Base-by-base conservation (phyloP, 306 rosid genomes). In the Acacia acuminata region DNA sequence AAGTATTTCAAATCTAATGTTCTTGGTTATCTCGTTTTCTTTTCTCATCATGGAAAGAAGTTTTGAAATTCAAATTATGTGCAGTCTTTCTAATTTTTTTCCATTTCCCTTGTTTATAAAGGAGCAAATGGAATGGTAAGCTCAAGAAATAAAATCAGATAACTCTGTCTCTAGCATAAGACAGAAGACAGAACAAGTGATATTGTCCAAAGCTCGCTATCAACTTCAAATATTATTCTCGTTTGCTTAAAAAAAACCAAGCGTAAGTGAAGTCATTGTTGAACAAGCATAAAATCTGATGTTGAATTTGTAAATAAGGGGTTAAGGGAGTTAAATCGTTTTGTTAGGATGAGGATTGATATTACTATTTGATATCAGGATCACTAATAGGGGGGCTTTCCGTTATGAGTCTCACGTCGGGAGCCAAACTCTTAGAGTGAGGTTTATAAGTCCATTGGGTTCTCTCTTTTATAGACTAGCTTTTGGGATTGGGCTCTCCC, bases 1-100 rank as follows among this genome's bases (percentile, higher is more conserved):
- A 78, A 50, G 71, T 71, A 69, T 72, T 87, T 84, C 73, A 70
- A 77, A 74, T 78, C 77, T 73, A 78, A 70, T 43, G 82, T 68
- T 79, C 61, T 84, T 82, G 79, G 40, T 60, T 24, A 25, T 76
- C 51, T 16, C 61, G 44, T 70, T 30, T 77, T n/a, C 10, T 53
- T 77, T 16, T 53, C 50, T 55, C 71, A 74, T 78, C 68, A 44
- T 78, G 61, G 51, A 75, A 64, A 71, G 64, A 58, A 38, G 30
- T 50, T 63, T 50, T 17, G 50, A 25, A 61, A 73, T 48, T 78
- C 50, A 38, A 77, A 74, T 74, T 69, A 19, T 67, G 45, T 53
- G 48, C 22, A 40, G 34, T 53, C 53, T 53, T 73, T 44, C 51
- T 50, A 71, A 5, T n/a, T 56, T 65, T 43, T 51, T 55, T 66